These are phyloP conservation scores for Linum lewisii DNA, from an alignment of 345 rosid genomes.

Conservation along the genomic window DNA sequence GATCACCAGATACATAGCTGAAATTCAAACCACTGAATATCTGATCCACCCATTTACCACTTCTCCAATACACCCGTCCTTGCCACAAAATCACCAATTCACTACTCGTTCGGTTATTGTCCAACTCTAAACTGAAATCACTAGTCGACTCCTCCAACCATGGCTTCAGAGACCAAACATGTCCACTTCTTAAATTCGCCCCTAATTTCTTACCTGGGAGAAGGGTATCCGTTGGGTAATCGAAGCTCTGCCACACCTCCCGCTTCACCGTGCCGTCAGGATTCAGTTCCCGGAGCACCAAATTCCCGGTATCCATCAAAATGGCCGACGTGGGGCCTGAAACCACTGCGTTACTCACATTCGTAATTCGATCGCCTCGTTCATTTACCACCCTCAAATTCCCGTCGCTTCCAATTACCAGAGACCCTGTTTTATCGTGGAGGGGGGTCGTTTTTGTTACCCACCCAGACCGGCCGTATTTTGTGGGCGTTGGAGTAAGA, in stretches of 20 bases:
- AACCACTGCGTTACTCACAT: slow-evolving; percentile 6
- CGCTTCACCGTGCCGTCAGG: slow-evolving; percentile 18
- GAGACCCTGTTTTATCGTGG: background rate
- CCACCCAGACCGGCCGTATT: slow-evolving; percentile 6
- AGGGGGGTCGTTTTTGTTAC: slow-evolving; percentile 10
- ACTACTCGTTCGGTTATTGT: slow-evolving; percentile 11
- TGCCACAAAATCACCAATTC: slow-evolving; percentile 18
- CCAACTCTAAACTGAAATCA: slow-evolving; percentile 18
- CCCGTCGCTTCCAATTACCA: background rate
- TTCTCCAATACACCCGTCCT: slow-evolving; percentile 18
- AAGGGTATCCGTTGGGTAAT: slow-evolving; percentile 5
- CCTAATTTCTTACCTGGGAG: slow-evolving; percentile 43
- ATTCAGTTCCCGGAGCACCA: slow-evolving; percentile 24
- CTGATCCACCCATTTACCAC: slow-evolving; percentile 4
- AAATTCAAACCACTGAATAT: too few relatives aligned
- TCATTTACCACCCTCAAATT: background rate
- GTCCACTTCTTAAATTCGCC: slow-evolving; percentile 22
- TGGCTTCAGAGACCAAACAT: slow-evolving; percentile 23
- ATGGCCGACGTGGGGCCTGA: slow-evolving; percentile 22
- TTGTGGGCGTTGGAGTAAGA: background rate
- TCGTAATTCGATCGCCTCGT: background rate
- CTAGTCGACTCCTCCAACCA: slow-evolving; percentile 9
- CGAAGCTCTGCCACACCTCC: slow-evolving; percentile 16
- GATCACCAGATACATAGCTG: too few relatives aligned
- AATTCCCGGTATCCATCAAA: slow-evolving; percentile 27